Conservation (phyloP, 2,329 filamentous ascomycete genomes). For the Talaromyces sp. region DNA sequence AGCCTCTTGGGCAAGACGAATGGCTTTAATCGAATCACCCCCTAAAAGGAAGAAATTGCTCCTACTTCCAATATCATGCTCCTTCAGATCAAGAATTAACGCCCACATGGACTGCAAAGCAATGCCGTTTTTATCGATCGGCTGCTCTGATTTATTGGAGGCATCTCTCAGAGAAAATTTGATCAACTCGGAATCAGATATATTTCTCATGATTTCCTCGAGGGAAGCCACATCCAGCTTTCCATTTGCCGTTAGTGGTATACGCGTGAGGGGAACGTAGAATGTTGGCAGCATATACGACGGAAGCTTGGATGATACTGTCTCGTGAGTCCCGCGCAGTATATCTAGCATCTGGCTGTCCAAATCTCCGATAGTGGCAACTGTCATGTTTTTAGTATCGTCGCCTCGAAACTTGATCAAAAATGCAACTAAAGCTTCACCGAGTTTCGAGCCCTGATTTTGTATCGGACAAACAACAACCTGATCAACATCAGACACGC, state of each 20-base stretch:
- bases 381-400: too few species aligned
- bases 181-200: not conserved
- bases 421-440: too few species aligned
- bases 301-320: not conserved
- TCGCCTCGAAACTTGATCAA: too few species aligned
- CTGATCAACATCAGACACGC: conserved; percentile 13
- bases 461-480: conserved; percentile 32
- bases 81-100: not conserved
- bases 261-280: not conserved
- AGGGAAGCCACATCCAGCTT: too few species aligned
- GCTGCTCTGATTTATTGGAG: too few species aligned
- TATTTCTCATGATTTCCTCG: too few species aligned
- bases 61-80: not conserved
- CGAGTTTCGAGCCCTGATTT: not conserved
- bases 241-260: too few species aligned
- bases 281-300: not conserved
- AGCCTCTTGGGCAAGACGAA: not conserved
- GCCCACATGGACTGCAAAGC: not conserved
- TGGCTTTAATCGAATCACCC: not conserved
- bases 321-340: not conserved
- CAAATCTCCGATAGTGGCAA: too few species aligned
- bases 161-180: not conserved
- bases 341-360: not conserved
- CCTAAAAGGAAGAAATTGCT: not conserved
- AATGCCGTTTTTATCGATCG: not conserved